phyloP scores from a whole-genome alignment of 441 rosid genomes.

The Raphanus hybrid region DNA sequence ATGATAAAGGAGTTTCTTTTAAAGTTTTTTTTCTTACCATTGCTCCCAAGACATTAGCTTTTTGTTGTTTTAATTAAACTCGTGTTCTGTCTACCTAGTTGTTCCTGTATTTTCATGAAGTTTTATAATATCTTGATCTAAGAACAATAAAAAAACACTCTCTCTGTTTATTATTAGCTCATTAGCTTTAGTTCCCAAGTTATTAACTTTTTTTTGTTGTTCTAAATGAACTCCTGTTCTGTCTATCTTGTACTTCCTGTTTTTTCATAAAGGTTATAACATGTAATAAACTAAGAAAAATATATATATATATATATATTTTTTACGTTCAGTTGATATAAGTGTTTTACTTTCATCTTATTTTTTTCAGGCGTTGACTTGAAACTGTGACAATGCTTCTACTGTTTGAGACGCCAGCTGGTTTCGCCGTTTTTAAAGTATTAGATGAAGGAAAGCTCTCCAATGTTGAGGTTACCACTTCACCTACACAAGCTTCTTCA shows the following conservation, averaged over 20 bases:
- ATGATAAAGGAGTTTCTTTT: no score
- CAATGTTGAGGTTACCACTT: conserved; percentile 69
- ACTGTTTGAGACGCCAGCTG: conserved; percentile 83
- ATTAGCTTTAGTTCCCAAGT: no score
- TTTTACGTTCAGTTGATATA: not conserved
- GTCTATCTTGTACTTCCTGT: not conserved
- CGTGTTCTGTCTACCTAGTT: not conserved
- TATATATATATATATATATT: no score
- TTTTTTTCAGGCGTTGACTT: conserved; percentile 1
- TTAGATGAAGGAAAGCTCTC: conserved; percentile 84
- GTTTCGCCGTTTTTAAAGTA: conserved; percentile 87
- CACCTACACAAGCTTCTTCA: not conserved
- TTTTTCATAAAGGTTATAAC: not conserved
- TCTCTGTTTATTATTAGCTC: no score
- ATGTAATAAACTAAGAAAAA: not conserved
- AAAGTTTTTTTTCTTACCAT: no score
- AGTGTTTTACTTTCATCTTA: not conserved
- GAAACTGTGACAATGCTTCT: conserved; percentile 57
- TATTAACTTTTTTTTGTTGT: no score
- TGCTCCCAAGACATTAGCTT: no score
- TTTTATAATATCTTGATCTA: not conserved
- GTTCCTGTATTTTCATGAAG: not conserved
- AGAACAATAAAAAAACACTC: not conserved
- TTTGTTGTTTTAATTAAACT: not conserved
- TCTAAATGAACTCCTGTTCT: not conserved